Base-by-base conservation (phyloP, 768 basidiomycete genomes). In the Lyophyllum semitale region DNA sequence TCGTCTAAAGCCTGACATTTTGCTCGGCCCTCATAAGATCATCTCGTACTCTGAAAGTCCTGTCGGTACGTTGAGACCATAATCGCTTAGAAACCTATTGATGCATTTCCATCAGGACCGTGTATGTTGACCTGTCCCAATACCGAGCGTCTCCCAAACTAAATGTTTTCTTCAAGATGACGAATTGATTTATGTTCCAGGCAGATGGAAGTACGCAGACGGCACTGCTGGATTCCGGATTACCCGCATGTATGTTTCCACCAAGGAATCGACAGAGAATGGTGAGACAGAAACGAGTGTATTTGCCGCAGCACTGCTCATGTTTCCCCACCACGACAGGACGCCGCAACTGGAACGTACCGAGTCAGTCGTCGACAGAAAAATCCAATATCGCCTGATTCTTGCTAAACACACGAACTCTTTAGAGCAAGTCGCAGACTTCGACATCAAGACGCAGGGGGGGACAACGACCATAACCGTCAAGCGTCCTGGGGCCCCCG, bases 191-290 rank as follows among this genome's bases (percentile, higher is more conserved):
- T 74, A 73, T 37, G 51, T 61, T n/a, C 70, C 71, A 17, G 72
- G 71, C 20, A 58, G 64, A 51, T 74, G 70, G 70, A 70, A 68
- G 42, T 71, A 71, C 51, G 42, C 58, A 2, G 56, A 68, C 46
- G 66, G 63, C 2, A 58, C 45, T 0, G 45, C 53, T 18, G 70
- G 63, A 1, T 68, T 60, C 33, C 69, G 73, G 17, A 60, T 73
- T 30, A 74, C 73, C 4, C 66, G 69, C 25, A 72, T 74, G 8
- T 74, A 68, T 53, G 73, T 73, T 9, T 74, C 71, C 1, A 46
- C 66, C 3, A 67, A 65, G 45, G 68, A 55, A 25, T 69, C 67
- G 4, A 66, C 66, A 7, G 57, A 63, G 33, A 70, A 70, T 38
- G 71, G 72, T 70, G 54, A 29, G 61, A 26, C 7, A 13, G 20